A percentile compares a stretch with the other conserved stretches of the same genome.
phyloP scores from a whole-genome alignment of 345 rosid species.

The Microthlaspi erraticum region DNA sequence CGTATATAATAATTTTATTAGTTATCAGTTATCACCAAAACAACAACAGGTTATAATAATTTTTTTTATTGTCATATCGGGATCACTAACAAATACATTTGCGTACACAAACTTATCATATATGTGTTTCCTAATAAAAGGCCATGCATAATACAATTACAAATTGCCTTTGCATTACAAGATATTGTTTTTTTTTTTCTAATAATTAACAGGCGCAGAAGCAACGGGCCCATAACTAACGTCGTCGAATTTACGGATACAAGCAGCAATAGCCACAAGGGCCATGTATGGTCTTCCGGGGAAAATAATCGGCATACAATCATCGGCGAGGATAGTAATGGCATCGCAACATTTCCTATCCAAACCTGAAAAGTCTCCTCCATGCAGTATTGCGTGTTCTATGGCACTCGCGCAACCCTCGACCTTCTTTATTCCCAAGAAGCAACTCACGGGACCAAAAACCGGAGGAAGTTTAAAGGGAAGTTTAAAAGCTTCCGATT shows the following conservation, averaged over 20 bases:
- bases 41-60: too few relatives aligned
- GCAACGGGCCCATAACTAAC: too few relatives aligned
- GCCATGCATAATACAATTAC: background rate
- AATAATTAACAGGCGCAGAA: too few relatives aligned
- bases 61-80: too few relatives aligned
- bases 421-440: background rate
- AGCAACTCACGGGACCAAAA: background rate
- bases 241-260: background rate
- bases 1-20: too few relatives aligned
- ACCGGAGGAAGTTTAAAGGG: too few relatives aligned
- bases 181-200: background rate
- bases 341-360: background rate
- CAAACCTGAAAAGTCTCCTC: background rate
- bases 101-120: too few relatives aligned
- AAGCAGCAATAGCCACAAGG: background rate
- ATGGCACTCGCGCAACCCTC: background rate
- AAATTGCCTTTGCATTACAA: background rate
- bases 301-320: conserved; percentile 5
- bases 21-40: too few relatives aligned
- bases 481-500: conserved; percentile 3
- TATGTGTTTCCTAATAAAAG: background rate
- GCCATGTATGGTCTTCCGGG: background rate
- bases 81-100: too few relatives aligned
- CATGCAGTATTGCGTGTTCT: background rate
- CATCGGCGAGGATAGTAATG: background rate